phyloP scores from a whole-genome alignment of 148 eudicot genomes.

The Nepenthes mirabilis region DNA sequence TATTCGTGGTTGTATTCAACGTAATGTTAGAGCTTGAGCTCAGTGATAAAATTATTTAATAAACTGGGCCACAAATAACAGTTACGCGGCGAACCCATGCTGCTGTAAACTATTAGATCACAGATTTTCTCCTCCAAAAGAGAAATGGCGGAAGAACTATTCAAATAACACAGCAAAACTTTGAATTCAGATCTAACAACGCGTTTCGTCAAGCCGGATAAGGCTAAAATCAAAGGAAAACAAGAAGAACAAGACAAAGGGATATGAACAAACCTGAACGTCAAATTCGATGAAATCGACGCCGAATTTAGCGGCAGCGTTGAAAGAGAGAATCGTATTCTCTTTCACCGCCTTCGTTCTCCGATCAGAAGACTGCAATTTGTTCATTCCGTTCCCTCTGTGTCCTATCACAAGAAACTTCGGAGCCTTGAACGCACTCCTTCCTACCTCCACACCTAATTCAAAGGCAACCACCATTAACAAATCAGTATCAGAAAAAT shows the following conservation, averaged over 20 bases:
- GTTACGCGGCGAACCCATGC: too few relatives aligned
- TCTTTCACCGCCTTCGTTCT: conserved; percentile 61
- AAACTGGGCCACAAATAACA: too few relatives aligned
- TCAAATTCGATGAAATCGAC: conserved; percentile 65
- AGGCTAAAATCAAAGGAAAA: too few relatives aligned
- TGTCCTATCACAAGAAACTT: conserved; percentile 72
- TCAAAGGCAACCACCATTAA: not conserved
- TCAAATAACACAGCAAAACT: too few relatives aligned
- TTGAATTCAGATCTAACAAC: too few relatives aligned
- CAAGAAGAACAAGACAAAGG: not conserved
- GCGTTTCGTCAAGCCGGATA: too few relatives aligned
- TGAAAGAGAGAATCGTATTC: conserved; percentile 56
- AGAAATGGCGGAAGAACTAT: too few relatives aligned
- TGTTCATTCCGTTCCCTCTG: conserved; percentile 71
- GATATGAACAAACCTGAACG: conserved; percentile 40
- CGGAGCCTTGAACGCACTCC: conserved; percentile 10
- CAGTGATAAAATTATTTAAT: too few relatives aligned
- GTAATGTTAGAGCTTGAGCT: too few relatives aligned
- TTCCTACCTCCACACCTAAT: conserved; percentile 20
- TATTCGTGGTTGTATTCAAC: too few relatives aligned
- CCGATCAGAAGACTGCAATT: conserved; percentile 46
- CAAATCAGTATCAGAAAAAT: not conserved
- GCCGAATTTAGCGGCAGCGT: conserved; percentile 42
- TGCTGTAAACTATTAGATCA: too few relatives aligned
- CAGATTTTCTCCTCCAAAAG: too few relatives aligned